phyloP scores from a whole-genome alignment of 148 eudicot species.

The Mesembryanthemum crystallinum region DNA sequence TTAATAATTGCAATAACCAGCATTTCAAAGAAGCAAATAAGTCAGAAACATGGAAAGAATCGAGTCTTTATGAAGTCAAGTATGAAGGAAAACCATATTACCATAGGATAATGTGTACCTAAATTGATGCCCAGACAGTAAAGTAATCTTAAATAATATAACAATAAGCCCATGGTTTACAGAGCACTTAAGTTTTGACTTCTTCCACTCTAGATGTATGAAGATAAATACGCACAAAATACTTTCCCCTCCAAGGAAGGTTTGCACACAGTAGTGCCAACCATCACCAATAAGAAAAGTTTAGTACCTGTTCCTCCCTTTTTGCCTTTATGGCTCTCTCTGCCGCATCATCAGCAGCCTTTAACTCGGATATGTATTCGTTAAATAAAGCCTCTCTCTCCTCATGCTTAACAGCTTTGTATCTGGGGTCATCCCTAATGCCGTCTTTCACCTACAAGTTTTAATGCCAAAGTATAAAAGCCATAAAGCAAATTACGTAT shows the following conservation, averaged over 20 bases:
- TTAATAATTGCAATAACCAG: neutral
- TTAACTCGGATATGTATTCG: constrained; percentile 71
- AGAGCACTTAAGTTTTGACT: neutral
- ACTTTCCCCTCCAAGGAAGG: neutral
- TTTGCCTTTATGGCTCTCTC: constrained; percentile 59
- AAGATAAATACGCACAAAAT: neutral
- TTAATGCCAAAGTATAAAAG: constrained; percentile 4
- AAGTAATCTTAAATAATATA: neutral
- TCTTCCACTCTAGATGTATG: neutral
- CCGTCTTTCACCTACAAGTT: constrained; percentile 76
- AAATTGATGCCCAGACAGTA: neutral
- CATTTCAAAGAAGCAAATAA: neutral
- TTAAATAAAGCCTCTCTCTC: constrained; percentile 79
- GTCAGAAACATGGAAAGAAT: neutral
- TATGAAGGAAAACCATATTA: neutral
- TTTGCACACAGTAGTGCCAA: neutral
- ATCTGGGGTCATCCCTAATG: constrained; percentile 74
- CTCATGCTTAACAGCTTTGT: constrained; percentile 85
- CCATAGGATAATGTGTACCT: neutral
- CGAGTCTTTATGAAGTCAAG: neutral
- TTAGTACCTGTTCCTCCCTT: constrained; percentile 78
- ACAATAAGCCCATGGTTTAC: constrained; percentile 1
- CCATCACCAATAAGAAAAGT: neutral
- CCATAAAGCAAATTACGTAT: neutral
- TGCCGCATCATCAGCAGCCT: constrained; percentile 64